Conservation (phyloP, 345 rosid genomes). For the Cardiospermum halicacabum region DNA sequence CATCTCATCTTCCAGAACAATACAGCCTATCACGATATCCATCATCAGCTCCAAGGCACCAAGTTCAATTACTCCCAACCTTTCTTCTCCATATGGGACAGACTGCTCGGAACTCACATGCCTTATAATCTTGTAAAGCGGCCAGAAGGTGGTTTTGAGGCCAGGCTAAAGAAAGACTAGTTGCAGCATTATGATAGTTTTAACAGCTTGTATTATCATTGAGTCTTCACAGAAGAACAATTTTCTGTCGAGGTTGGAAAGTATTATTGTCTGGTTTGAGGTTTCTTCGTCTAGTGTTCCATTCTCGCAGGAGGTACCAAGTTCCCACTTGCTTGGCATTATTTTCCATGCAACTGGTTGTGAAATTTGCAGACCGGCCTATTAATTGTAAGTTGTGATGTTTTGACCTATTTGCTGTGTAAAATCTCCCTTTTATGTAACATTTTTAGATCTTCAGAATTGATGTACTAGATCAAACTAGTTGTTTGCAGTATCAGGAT, state of each 20-base stretch:
- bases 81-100: slow-evolving; percentile 74
- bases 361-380: slow-evolving; percentile 14
- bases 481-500: slow-evolving; percentile 1
- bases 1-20: slow-evolving; percentile 55
- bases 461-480: slow-evolving; percentile 6
- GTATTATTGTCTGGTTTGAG: slow-evolving; percentile 24
- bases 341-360: slow-evolving; percentile 10
- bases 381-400: slow-evolving; percentile 15
- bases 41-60: slow-evolving; percentile 64
- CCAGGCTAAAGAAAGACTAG: slow-evolving; percentile 50
- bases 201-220: slow-evolving; percentile 15
- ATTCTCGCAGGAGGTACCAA: slow-evolving; percentile 16
- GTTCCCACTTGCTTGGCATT: slow-evolving; percentile 18
- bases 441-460: neutral
- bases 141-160: slow-evolving; percentile 68
- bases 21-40: slow-evolving; percentile 68
- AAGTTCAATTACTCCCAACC: slow-evolving; percentile 80
- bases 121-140: slow-evolving; percentile 50
- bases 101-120: slow-evolving; percentile 62
- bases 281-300: slow-evolving; percentile 12
- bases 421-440: slow-evolving; percentile 20
- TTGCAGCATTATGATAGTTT: neutral
- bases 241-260: slow-evolving; percentile 19
- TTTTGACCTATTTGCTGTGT: slow-evolving; percentile 17
- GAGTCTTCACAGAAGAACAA: slow-evolving; percentile 5